Conservation (phyloP, 495 filamentous ascomycete species). For the Penicillium ucsense region DNA sequence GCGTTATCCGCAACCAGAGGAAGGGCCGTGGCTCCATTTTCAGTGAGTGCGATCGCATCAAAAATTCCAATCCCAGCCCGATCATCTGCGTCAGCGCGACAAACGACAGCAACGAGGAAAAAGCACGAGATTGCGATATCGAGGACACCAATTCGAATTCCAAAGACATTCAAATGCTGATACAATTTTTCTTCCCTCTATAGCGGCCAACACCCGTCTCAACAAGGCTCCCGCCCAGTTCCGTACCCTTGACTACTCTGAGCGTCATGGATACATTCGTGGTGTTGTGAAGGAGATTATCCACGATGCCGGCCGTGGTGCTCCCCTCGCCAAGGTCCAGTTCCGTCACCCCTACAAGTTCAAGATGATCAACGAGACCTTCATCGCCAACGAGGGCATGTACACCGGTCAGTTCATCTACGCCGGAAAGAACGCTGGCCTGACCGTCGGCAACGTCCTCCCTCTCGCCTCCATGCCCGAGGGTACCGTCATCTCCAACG, state of each 20-base stretch:
- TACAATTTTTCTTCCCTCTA: conserved; percentile 17
- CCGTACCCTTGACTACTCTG: conserved; percentile 86
- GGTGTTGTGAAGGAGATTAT: conserved; percentile 98
- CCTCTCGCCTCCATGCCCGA: conserved; percentile 89
- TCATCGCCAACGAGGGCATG: conserved; percentile 99
- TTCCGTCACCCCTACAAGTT: conserved; percentile 93
- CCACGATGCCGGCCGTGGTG: conserved; percentile 97
- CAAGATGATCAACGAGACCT: conserved; percentile 86
- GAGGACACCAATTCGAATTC: conserved; percentile 10
- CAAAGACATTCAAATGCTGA: conserved; percentile 31
- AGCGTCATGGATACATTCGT: conserved; percentile 93
- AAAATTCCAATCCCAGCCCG: conserved; percentile 11
- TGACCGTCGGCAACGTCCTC: conserved; percentile 95
- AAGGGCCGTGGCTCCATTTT: conserved; percentile 98
- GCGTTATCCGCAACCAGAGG: conserved; percentile 94
- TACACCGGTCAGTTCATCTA: conserved; percentile 99
- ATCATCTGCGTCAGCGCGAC: conserved; percentile 8
- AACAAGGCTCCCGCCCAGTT: conserved; percentile 91
- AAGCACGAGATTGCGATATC: conserved; percentile 1
- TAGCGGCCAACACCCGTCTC: conserved; percentile 78
- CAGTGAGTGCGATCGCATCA: conserved; percentile 54
- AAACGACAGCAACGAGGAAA: conserved; percentile 5
- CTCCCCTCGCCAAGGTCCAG: conserved; percentile 88
- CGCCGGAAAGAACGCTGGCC: conserved; percentile 92
- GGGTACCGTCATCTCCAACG: conserved; percentile 97